Base-by-base conservation (phyloP, 2,329 filamentous ascomycete species). In the Trichoderma asperellum region DNA sequence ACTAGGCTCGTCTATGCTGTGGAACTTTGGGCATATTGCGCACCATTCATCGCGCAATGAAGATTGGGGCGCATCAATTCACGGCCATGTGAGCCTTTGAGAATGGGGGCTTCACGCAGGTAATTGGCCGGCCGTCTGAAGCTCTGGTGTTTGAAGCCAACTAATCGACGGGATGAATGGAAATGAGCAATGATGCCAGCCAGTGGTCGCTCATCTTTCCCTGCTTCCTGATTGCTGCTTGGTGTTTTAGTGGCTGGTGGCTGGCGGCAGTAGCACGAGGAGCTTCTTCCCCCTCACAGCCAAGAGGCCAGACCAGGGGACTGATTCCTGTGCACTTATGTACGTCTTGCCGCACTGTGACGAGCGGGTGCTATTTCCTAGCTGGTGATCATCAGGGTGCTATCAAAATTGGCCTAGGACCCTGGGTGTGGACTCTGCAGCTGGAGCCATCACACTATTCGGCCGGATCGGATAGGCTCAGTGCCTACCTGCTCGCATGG, bases 61-160 rank as follows among this genome's bases (percentile, higher is more conserved):
- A 69, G 69, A 74, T 68, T 60, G 70, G 69, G 72, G 75, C 73
- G 75, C 75, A 77, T 77, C 72, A 70, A 71, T 68, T 63, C 52
- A 64, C 60, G 32, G 72, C 73, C 75, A 77, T 77, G 75, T 77
- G 75, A 77, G 73, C 70, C 71, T 66, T 32, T 16, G 32, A 49
- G 63, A 35, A 35, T 52, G 58, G 47, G 52, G 59, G 35, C 12
- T 57, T 35, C 32, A 24, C 37, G 32, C 24, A 61, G 47, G 12
- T 53, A 21, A 70, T 70, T 70, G 68, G 68, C 37, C 21, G 24
- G 63, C 18, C 29, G 61, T 29, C 49, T 52, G 24, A 53, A 35
- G 24, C 43, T 53, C 32, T 40, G 55, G 49, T 67, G 68, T 69
- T 62, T 69, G 56, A 55, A 34, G 62, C 43, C 43, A 59, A 34